Conservation (phyloP, 805 yeast species). For the Teunomyces funiuensis region DNA sequence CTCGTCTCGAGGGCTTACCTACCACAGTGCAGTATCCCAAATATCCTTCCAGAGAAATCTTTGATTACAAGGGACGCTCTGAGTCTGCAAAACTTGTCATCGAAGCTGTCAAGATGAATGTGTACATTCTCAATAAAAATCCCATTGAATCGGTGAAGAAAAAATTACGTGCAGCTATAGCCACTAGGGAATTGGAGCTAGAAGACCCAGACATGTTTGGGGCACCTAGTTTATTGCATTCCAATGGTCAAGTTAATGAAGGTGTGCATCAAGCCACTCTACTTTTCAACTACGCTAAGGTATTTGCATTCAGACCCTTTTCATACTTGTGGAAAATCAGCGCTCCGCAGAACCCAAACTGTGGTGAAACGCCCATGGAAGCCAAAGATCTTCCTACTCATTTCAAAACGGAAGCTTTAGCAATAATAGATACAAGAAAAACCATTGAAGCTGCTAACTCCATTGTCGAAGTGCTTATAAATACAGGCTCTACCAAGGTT, state of each 20-base stretch:
- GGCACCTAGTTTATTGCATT: conserved; percentile 43
- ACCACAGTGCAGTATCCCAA: conserved; percentile 42
- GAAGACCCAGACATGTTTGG: conserved; percentile 39
- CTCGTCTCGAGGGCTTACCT: conserved; percentile 35
- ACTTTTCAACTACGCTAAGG: conserved; percentile 50
- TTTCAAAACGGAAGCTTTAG: conserved; percentile 38
- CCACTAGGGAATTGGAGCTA: conserved; percentile 51
- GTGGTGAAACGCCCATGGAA: conserved; percentile 24
- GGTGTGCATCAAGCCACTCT: conserved; percentile 54
- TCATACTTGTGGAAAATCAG: conserved; percentile 53
- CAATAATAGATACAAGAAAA: conserved; percentile 52
- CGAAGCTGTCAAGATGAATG: conserved; percentile 49
- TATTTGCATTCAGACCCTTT: conserved; percentile 55
- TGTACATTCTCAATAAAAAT: conserved; percentile 41
- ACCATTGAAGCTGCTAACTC: conserved; percentile 55
- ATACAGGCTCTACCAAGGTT: conserved; percentile 46
- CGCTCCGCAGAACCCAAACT: conserved; percentile 38
- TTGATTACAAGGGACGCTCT: conserved; percentile 50
- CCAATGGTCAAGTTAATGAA: conserved; percentile 48
- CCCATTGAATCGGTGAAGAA: conserved; percentile 35
- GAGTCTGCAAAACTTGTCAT: conserved; percentile 48
- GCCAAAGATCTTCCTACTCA: conserved; percentile 13
- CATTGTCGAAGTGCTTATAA: conserved; percentile 46
- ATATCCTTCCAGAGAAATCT: conserved; percentile 30
- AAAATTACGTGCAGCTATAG: conserved; percentile 46